Evolutionary conservation across 2,329 filamentous ascomycete species (phyloP).

Genomic region (Fusarium torulosum): DNA sequence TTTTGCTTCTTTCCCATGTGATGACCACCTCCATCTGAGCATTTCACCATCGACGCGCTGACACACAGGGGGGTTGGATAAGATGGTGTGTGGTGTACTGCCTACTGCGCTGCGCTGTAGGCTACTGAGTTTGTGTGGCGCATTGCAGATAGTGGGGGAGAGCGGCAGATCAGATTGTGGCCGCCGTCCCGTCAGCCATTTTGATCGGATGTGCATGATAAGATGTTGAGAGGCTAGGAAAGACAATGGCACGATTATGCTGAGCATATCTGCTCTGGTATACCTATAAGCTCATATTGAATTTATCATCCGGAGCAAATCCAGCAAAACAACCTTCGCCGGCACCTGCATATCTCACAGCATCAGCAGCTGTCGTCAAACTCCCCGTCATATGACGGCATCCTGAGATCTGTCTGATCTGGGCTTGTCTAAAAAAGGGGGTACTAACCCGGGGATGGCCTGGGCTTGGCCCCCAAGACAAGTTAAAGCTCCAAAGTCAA

Average conservation of each 20-base stretch:
- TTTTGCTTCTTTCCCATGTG: constrained; percentile 35
- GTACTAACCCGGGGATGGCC: constrained; percentile 15
- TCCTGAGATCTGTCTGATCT: constrained; percentile 40
- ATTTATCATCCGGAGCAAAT: not conserved
- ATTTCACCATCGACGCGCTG: constrained; percentile 36
- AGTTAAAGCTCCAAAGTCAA: not conserved
- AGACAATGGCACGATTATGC: not conserved
- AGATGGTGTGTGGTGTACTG: too few relatives aligned
- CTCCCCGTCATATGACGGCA: constrained; percentile 43
- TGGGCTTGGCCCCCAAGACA: constrained; percentile 17
- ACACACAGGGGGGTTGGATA: constrained; percentile 14
- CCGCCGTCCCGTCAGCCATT: constrained; percentile 23
- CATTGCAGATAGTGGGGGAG: constrained; percentile 33
- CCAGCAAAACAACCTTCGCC: not conserved
- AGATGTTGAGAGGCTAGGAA: not conserved
- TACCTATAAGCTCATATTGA: not conserved
- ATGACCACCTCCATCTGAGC: constrained; percentile 36
- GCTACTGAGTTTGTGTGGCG: constrained; percentile 10
- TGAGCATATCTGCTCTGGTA: not conserved
- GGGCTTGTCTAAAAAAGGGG: constrained; percentile 35
- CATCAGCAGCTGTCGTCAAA: constrained; percentile 21
- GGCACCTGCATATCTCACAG: not conserved
- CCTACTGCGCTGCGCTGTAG: not conserved
- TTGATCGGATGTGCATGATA: not conserved
- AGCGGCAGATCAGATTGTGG: constrained; percentile 38